phyloP scores from a whole-genome alignment of 345 rosid genomes.

The Melaleuca alternifolia region DNA sequence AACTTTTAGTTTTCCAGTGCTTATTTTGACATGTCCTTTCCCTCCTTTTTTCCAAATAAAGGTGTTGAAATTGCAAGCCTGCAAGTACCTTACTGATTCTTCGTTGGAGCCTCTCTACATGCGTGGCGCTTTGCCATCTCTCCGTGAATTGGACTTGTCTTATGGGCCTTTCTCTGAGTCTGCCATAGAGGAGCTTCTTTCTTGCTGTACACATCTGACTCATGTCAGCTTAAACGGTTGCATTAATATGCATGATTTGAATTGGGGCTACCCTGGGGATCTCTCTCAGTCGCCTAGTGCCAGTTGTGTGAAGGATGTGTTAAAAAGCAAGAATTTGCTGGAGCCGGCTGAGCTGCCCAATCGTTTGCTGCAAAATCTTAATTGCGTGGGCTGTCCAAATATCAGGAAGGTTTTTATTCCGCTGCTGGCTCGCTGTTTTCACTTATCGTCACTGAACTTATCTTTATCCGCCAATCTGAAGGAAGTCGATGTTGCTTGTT shows the following conservation, averaged over 20 bases:
- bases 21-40: not conserved
- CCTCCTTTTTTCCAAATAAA: conserved; percentile 7
- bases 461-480: conserved; percentile 74
- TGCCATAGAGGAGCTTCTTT: conserved; percentile 94
- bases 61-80: conserved; percentile 94
- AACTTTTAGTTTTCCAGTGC: not conserved
- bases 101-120: conserved; percentile 93
- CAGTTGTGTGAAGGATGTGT: conserved; percentile 6
- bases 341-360: conserved; percentile 38
- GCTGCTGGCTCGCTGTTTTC: conserved; percentile 61
- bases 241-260: conserved; percentile 85
- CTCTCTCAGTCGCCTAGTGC: conserved; percentile 21
- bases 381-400: conserved; percentile 88
- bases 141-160: conserved; percentile 84
- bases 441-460: conserved; percentile 72
- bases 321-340: conserved; percentile 12
- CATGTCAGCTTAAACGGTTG: conserved; percentile 95
- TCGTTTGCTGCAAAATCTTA: conserved; percentile 83
- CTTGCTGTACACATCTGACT: conserved; percentile 81
- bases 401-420: conserved; percentile 85
- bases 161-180: conserved; percentile 87
- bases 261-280: conserved; percentile 60
- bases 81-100: conserved; percentile 83
- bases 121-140: conserved; percentile 66
- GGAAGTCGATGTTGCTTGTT: conserved; percentile 82